Percentiles rank a stretch among this genome's conserved stretches.
These are phyloP conservation scores for Macrocybe gigantea DNA, from an alignment of 768 basidiomycete genomes.

Conservation along the genomic window DNA sequence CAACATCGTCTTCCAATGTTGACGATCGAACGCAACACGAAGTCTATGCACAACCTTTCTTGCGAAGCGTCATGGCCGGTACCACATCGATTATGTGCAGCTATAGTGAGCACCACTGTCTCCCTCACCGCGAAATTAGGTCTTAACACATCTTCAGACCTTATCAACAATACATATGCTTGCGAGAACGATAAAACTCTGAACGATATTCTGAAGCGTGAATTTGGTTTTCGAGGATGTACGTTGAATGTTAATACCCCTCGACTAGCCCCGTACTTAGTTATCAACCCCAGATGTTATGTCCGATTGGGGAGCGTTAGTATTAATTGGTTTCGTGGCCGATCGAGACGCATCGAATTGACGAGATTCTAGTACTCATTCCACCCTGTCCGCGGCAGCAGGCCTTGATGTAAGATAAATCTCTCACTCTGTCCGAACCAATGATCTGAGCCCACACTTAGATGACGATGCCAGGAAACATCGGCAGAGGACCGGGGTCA, in stretches of 20 bases:
- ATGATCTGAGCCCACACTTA: constrained; percentile 14
- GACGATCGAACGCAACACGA: constrained; percentile 80
- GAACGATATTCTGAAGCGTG: constrained; percentile 68
- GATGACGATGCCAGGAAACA: constrained; percentile 71
- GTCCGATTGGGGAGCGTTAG: constrained; percentile 70
- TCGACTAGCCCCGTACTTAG: no score
- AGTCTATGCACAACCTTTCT: constrained; percentile 65
- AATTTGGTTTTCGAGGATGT: constrained; percentile 74
- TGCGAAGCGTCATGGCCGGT: constrained; percentile 69
- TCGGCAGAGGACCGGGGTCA: constrained; percentile 42
- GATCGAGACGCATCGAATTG: no score
- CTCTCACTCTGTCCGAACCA: not conserved
- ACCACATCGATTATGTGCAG: constrained; percentile 72
- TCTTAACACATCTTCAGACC: constrained; percentile 31
- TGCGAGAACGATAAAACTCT: constrained; percentile 69
- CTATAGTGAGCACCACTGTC: constrained; percentile 43
- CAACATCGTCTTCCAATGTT: constrained; percentile 54
- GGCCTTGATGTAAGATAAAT: constrained; percentile 50
- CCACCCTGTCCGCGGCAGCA: constrained; percentile 52
- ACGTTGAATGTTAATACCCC: no score
- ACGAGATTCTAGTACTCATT: constrained; percentile 35
- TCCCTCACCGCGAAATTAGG: not conserved
- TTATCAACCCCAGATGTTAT: constrained; percentile 30
- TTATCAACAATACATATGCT: constrained; percentile 65
- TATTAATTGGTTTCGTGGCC: not conserved